Conservation (phyloP, 108 stramenopile genomes). For the Skeletonema grethae region DNA sequence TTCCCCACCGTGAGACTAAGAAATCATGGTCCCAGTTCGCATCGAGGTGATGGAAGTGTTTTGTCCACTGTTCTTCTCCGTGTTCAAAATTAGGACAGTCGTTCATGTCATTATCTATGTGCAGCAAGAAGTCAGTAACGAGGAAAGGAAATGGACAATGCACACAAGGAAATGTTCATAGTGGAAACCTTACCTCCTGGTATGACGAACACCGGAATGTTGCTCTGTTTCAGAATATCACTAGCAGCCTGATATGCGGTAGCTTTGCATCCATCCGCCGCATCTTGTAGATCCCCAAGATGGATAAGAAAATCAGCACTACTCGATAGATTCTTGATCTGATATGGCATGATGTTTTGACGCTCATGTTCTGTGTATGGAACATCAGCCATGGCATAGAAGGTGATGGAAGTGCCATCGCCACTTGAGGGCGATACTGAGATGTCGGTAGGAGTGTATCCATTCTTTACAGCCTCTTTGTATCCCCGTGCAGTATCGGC, state of each 20-base stretch:
- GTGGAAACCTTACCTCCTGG: conserved; percentile 16
- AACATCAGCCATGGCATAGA: conserved; percentile 23
- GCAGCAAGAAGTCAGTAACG: neutral
- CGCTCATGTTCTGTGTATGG: conserved; percentile 17
- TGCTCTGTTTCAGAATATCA: conserved; percentile 38
- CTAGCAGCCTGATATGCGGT: conserved; percentile 10
- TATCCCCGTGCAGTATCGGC: neutral
- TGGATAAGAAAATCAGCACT: conserved; percentile 58
- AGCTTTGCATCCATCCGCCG: conserved; percentile 7
- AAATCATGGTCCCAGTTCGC: conserved; percentile 49
- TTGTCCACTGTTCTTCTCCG: conserved; percentile 34
- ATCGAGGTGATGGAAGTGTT: conserved; percentile 37
- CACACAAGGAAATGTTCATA: neutral
- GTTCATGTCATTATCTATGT: conserved; percentile 56
- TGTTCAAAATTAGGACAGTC: conserved; percentile 40
- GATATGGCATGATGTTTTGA: conserved; percentile 6
- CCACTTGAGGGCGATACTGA: neutral
- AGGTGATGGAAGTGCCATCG: conserved; percentile 2
- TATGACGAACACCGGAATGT: conserved; percentile 47
- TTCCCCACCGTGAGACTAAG: conserved; percentile 6
- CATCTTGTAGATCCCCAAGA: conserved; percentile 53
- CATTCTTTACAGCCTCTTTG: neutral
- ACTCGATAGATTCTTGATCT: conserved; percentile 14
- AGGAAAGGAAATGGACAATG: neutral
- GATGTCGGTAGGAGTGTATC: neutral